Percentiles rank a stretch among this genome's conserved stretches.
phyloP scores from a whole-genome alignment of 1,284 basidiomycete species.

The Puccinia horiana region DNA sequence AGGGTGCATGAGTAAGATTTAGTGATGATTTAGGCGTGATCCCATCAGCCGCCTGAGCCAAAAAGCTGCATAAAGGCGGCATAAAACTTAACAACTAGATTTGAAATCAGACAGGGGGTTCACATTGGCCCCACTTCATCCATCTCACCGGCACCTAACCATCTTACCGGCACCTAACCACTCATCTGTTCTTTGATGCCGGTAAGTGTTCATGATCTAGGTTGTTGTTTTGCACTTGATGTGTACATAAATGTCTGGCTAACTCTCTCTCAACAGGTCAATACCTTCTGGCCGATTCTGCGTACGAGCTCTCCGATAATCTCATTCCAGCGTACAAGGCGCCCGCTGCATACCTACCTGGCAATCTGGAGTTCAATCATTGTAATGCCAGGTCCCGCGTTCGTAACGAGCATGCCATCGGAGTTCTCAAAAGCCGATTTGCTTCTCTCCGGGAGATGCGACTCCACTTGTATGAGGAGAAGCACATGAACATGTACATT shows the following conservation, averaged over 20 bases:
- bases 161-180: no score
- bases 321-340: slow-evolving; percentile 5
- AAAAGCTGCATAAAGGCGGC: no score
- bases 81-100: no score
- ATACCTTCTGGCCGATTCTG: no score
- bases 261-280: not conserved
- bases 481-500: not conserved
- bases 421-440: not conserved
- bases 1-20: no score
- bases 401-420: not conserved
- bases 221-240: no score
- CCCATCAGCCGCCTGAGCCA: no score
- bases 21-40: no score
- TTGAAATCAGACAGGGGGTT: no score
- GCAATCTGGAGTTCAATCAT: not conserved
- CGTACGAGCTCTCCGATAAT: not conserved
- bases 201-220: not conserved
- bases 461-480: not conserved
- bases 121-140: no score
- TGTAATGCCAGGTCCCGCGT: not conserved
- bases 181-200: not conserved
- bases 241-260: not conserved
- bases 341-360: not conserved
- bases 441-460: not conserved
- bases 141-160: no score